Evolutionary conservation across 768 basidiomycete genomes (phyloP), one percentile per base, ranked within the genome.

Genomic region (Clathrus columnatus): DNA sequence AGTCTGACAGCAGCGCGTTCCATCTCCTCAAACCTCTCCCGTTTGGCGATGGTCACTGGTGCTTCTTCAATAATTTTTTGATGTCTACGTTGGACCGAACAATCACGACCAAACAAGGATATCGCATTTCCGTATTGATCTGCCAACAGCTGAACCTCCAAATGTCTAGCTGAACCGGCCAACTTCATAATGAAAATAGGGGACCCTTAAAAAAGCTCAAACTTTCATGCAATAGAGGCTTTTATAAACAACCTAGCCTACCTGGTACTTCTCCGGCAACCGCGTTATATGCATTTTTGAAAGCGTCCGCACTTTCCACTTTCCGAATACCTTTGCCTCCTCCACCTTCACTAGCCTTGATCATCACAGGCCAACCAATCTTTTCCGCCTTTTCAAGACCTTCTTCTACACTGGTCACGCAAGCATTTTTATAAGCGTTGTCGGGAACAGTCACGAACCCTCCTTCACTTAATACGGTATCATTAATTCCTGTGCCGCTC

Each of bases 111-210:
- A 66, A 99, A 99, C 54, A 99, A 78, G 43, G 96, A 98, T 63
- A 99, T 98, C 26, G 96, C 96, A 69, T 96, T 94, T 56, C 96
- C 96, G 68, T 99, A 99, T 69, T 99, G 96, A 73, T 99, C 96
- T 48, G 96, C 96, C 32, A 99, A 83, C 32, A 99, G 82, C 70
- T 99, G 96, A 26, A 98, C 96, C 70, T 99, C 96, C 63, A 99
- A 74, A 72, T 99, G 96, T 60, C 96, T 88, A 45, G 96, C 96
- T 62, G 91, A 87, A 10, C 95, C 93, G 30, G 96, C 96, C 56
- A 99, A 86, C 75, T 98, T 98, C 96, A 99, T 99, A 73, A 99
- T 89, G 72, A 99, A 99, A 62, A 99, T 93, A 50, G 96, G 96
- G 0, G 96, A 98, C 43, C 96, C 96, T 77, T 58, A 10, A 20